Evolutionary conservation across 768 basidiomycete genomes (phyloP), one percentile per base, ranked within the genome.

Genomic region (Termitomyces sp.): DNA sequence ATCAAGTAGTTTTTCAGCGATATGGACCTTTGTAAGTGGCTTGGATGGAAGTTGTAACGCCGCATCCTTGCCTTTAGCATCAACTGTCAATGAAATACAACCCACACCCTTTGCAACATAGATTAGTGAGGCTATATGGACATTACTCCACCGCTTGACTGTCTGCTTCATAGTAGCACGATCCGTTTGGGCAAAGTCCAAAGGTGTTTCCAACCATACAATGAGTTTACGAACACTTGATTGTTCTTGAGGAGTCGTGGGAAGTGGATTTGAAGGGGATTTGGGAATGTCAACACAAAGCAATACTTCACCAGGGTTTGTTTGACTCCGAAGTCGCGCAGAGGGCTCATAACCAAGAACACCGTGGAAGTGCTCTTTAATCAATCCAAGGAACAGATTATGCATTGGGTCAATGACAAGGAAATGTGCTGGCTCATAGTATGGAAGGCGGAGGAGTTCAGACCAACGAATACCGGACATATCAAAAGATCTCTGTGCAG

Each of bases 401-500:
- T 74, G 73, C 73, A 74, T 74, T 13, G 68, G 42, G 32, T 74
- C 72, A n/a, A 71, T 53, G 4, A 67, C 58, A 3, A 66, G 54
- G 24, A 64, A 65, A 5, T 14, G 41, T 14, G 66, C 52, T 1
- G 69, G 67, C 22, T 70, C 56, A 61, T 70, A 74, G 47, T 74
- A 72, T 4, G 69, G 64, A 7, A 74, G 62, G 1, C 61, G 26
- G 2, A 69, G 63, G 0, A 76, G 66, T 9, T 68, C 58, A 2
- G 72, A 67, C 68, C 68, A 74, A 16, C 69, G 59, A 8, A 73
- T 48, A 0, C 72, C 69, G 47, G 44, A 50, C 8, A 4, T 43
- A 44, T 56, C 55, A 58, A 70, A 12, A 39, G 55, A 24, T 63
- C 61, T 52, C 61, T 63, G 53, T 64, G 61, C 59, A 54, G 34